Percentiles rank a stretch among this genome's conserved stretches.
phyloP scores from a whole-genome alignment of 345 rosid species.

The Murraya paniculata region DNA sequence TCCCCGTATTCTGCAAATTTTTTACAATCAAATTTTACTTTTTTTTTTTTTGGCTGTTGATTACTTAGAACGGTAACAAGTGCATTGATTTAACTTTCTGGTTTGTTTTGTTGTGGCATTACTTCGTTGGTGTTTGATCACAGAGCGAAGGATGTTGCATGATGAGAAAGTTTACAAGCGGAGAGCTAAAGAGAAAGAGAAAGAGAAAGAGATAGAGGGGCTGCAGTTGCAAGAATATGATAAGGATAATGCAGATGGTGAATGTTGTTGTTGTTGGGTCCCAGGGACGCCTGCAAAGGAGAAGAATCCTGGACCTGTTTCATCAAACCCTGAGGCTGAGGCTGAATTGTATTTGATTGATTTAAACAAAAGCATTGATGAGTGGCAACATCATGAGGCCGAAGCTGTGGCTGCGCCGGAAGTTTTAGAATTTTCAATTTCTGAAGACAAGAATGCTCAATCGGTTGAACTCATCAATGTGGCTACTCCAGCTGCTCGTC shows the following conservation, averaged over 20 bases:
- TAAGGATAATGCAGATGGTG: too few relatives aligned
- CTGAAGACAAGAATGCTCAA: neutral
- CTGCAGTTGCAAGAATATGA: neutral
- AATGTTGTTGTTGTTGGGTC: slow-evolving; percentile 5
- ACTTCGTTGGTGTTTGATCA: too few relatives aligned
- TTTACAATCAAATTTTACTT: neutral
- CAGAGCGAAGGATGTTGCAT: neutral
- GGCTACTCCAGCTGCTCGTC: neutral
- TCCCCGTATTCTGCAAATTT: neutral
- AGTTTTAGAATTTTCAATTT: too few relatives aligned
- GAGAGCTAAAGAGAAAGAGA: neutral
- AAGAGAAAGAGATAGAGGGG: neutral
- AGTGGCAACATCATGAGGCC: neutral
- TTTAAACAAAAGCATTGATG: slow-evolving; percentile 6
- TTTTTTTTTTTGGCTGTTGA: neutral
- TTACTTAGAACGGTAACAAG: neutral
- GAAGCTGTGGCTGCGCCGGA: neutral
- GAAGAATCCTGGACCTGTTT: too few relatives aligned
- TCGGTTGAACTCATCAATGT: neutral
- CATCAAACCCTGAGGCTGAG: neutral
- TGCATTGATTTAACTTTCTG: too few relatives aligned
- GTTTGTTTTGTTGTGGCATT: neutral
- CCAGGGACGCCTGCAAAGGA: slow-evolving; percentile 21
- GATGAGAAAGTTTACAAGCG: neutral
- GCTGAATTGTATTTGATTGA: neutral